Conservation (phyloP, 371 early-diverging fungal species). For the Zychaea mexicana region DNA sequence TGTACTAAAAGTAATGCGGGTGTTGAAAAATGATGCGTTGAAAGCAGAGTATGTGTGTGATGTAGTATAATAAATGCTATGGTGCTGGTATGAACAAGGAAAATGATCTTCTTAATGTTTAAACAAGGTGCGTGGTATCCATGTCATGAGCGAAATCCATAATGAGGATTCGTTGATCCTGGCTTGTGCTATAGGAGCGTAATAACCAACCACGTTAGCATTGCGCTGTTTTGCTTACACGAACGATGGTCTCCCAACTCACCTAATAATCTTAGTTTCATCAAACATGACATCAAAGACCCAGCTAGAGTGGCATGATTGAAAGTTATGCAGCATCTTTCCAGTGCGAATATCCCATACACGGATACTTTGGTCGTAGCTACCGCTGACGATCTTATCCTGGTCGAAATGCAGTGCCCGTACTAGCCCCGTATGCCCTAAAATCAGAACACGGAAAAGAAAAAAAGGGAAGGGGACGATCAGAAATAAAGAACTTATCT, state of each 20-base stretch:
- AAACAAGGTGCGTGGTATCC: constrained; percentile 18
- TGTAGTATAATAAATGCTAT: neutral
- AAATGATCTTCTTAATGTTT: too few relatives aligned
- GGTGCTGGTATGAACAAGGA: neutral
- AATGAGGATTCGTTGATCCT: constrained; percentile 80
- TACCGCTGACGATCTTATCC: constrained; percentile 49
- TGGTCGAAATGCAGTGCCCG: constrained; percentile 82
- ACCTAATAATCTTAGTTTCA: constrained; percentile 76
- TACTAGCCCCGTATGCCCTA: constrained; percentile 89
- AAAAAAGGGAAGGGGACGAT: neutral
- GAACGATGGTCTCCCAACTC: too few relatives aligned
- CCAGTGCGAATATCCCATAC: constrained; percentile 83
- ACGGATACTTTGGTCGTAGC: constrained; percentile 95
- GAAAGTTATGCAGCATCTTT: constrained; percentile 53
- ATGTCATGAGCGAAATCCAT: constrained; percentile 79
- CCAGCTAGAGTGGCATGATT: constrained; percentile 84
- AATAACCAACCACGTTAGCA: neutral
- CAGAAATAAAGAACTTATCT: too few relatives aligned
- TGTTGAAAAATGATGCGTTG: neutral
- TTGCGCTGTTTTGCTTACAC: neutral
- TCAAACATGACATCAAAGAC: constrained; percentile 94
- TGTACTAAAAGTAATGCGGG: neutral
- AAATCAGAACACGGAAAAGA: constrained; percentile 26
- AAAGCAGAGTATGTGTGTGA: neutral
- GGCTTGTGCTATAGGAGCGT: constrained; percentile 77